Base-by-base conservation (phyloP, 2,329 filamentous ascomycete species). In the Orbilia blumenaviensis region DNA sequence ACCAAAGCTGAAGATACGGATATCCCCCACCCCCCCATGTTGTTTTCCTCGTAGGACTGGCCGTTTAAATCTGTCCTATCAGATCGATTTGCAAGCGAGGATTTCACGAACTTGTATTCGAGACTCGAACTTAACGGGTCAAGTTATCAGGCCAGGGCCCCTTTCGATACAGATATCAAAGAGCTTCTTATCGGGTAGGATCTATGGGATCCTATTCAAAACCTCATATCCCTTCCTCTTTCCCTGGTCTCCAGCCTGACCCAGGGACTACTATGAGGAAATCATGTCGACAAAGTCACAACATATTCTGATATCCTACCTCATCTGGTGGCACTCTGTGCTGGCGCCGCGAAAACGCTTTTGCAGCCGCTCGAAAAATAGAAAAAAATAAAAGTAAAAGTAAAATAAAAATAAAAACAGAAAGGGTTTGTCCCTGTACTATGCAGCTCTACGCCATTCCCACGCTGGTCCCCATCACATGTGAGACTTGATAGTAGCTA, bases 71-170 rank as follows among this genome's bases (percentile, higher is more conserved):
- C n/a, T n/a, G n/a, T 25, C 66, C 66, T 71, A 71, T 71, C 58
- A 71, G 0, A 27, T 54, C 14, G 16, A 27, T 63, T 27, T 25
- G 10, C 16, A 63, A 71, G 66, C 66, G 66, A 71, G 18, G 34
- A 34, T 48, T 52, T 16, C 41, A 46, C 56, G 56, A 61, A 44
- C 14, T 60, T 2, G 14, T 23, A n/a, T n/a, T n/a, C n/a, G n/a
- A n/a, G n/a, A n/a, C n/a, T n/a, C n/a, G n/a, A n/a, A n/a, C n/a
- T n/a, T n/a, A n/a, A n/a, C n/a, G n/a, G n/a, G n/a, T n/a, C n/a
- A n/a, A n/a, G n/a, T n/a, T n/a, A n/a, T n/a, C 6, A 32, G 29
- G 48, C 56, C 21, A 16, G n/a, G 60, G 1, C 34, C 23, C 9
- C 25, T n/a, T 29, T 36, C 7, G 27, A 29, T 23, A 14, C 23